These are phyloP conservation scores for Solanum pinnatisectum DNA, from an alignment of 257 asterid species.

Conservation along the genomic window DNA sequence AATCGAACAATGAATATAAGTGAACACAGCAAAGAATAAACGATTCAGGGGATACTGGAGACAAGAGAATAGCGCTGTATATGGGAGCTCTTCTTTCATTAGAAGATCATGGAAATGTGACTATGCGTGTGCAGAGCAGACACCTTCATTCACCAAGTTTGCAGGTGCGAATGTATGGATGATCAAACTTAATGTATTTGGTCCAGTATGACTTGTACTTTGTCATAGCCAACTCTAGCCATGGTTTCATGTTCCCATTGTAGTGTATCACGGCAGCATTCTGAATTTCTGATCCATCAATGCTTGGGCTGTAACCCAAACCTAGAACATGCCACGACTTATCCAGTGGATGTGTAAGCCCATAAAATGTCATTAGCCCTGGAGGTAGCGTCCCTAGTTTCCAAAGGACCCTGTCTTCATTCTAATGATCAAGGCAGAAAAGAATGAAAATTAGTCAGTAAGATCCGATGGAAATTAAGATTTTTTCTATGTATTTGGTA, in stretches of 20 bases:
- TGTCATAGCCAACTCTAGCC: constrained; percentile 94
- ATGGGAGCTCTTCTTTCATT: not conserved
- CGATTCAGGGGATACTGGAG: not conserved
- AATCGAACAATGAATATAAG: not conserved
- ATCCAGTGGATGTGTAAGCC: constrained; percentile 83
- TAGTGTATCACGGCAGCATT: constrained; percentile 91
- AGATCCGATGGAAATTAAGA: not conserved
- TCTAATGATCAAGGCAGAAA: constrained; percentile 26
- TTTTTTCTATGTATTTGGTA: not conserved
- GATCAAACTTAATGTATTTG: constrained; percentile 73
- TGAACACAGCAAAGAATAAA: not conserved
- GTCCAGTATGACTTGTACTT: constrained; percentile 86
- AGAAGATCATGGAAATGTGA: not conserved
- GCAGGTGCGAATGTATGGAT: constrained; percentile 66
- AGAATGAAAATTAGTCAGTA: not conserved
- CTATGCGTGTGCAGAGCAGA: not conserved
- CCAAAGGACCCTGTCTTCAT: constrained; percentile 90
- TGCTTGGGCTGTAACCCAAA: constrained; percentile 86
- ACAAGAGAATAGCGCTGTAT: not conserved
- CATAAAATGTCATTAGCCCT: constrained; percentile 88
- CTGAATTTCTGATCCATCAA: constrained; percentile 69
- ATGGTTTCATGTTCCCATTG: constrained; percentile 99
- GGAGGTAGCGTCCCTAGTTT: constrained; percentile 98
- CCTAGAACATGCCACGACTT: constrained; percentile 99
- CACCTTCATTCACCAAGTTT: constrained; percentile 50